Evolutionary conservation across 192 early-diverging fungal species (phyloP), one percentile per base, ranked within the genome.

Genomic region (Umbelopsis vinacea): DNA sequence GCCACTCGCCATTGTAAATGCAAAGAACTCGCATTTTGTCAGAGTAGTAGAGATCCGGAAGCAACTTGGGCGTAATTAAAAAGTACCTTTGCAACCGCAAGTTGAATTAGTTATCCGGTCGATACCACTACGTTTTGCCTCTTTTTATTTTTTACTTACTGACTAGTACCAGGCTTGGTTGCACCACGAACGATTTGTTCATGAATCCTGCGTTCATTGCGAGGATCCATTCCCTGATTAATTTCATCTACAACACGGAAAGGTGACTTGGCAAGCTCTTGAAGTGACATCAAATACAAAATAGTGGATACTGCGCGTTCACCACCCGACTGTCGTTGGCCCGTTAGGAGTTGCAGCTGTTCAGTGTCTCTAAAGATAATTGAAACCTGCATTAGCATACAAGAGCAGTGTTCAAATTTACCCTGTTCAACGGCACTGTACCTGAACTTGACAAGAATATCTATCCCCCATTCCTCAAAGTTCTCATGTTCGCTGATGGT

Each of bases 201-300:
- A 83, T 99, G 98, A n/a, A 98, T 91, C 81, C 97, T 82, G 23
- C 98, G 87, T 77, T 99, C 98, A 78, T 98, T 99, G 40, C 91
- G 86, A 37, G 94, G 92, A 80, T 99, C 98, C 98, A 99, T 98
- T 57, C 98, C 98, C 77, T 99, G 98, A 77, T 99, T 99, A 71
- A 99, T 99, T 81, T 99, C 98, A 84, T 99, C 98, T 14, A 99
- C 98, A 0, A 98, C 94, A 63, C 98, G 91, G 90, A 99, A 99
- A 19, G 98, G 97, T 10, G 94, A 87, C 57, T 84, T 86, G 6
- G 96, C 92, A 43, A 98, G 80, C 14, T 82, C 76, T 87, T 99
- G 98, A 66, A 99, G 86, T 17, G 98, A 85, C 89, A 97, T 95
- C 67, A 99, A 79, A 74, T 98, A 99, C 71, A 97, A 81, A 55